Evolutionary conservation across 768 basidiomycete genomes (phyloP), one percentile per base, ranked within the genome.

Genomic region (Omphalotus guepiniiformis): DNA sequence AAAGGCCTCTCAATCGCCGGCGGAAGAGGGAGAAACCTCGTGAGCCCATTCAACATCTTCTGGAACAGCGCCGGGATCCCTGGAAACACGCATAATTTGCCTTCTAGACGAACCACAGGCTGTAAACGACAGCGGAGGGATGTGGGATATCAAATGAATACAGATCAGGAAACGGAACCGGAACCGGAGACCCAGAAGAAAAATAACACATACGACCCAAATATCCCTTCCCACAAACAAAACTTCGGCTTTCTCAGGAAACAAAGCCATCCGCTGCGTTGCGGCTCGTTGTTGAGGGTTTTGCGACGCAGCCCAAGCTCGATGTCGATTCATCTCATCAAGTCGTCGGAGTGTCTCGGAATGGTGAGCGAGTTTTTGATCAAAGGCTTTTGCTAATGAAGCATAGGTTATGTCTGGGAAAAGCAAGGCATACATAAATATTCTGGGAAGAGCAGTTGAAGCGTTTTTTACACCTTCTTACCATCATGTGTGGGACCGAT

Each of bases 401-500:
- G 78, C 74, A 57, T 96, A 96, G 4, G 93, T 95, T 58, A 95
- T 95, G 58, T 93, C 90, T 85, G 58, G 47, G 22, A 22, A 21
- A 35, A 34, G 40, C 39, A 18, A 18, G 35, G 19, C 25, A 3
- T n/a, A 13, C 9, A 22, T 9, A 32, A 32, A n/a, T 32, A 9
- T 13, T 36, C 12, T 36, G 28, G 8, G 23, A n/a, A 2, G 40
- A 46, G 19, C 22, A 38, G 30, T 6, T 41, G 13, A 46, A 16
- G 34, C 29, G 30, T 50, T 42, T 48, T 42, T 19, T 22, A 16
- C 16, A 51, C 21, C 3, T 15, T 62, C 75, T 47, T 53, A 88
- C 89, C 89, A 58, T 91, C 91, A 58, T 93, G 90, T 11, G 91
- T 94, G 2, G 91, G 89, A 0, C 92, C 92, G 46, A 96, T 92